Base-by-base conservation (phyloP, 768 basidiomycete genomes). In the Chalciporus pseudorubinellus region DNA sequence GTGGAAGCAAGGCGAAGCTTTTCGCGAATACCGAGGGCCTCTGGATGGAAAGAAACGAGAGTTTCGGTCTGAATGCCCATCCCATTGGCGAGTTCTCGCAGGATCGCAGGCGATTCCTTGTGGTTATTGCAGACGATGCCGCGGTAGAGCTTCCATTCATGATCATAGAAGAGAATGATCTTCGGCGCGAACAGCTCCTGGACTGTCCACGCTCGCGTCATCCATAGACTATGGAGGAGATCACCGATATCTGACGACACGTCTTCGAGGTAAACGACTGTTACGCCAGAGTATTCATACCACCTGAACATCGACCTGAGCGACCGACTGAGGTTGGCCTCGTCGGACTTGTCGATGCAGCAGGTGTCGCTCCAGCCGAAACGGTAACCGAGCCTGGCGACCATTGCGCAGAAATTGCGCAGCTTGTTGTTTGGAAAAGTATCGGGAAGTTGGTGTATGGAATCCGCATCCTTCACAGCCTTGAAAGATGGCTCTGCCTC, bases 121-220 rank as follows among this genome's bases (percentile, higher is more conserved):
- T 48, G 46, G 19, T 48, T 48, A 4, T n/a, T 12, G 14, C 39
- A 12, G 12, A 6, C 40, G 39, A 29, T n/a, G 2, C 24, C 28
- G 26, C 46, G 49, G 36, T 51, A 55, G 3, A 46, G 42, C 3
- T 44, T 44, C 50, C 54, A 55, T 6, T 40, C 24, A 14, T 26
- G 16, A 6, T 48, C 46, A 12, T 48, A 48, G 28, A 48, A 48
- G 6, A 45, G 50, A 18, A 55, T 39, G 22, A 39, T 38, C n/a
- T 36, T 55, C 4, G 53, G 39, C n/a, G n/a, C n/a, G 8, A 46
- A 34, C n/a, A 55, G 21, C 21, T 55, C 54, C 20, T 44, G 47
- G 13, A 53, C 31, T 3, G 53, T 51, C 53, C 53, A 48, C 3
- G 41, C 36, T 11, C 46, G 54, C 5, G 36, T 48, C 46, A 54